These are phyloP conservation scores for Chenopodium formosanum DNA, from an alignment of 148 eudicot species.

Conservation along the genomic window DNA sequence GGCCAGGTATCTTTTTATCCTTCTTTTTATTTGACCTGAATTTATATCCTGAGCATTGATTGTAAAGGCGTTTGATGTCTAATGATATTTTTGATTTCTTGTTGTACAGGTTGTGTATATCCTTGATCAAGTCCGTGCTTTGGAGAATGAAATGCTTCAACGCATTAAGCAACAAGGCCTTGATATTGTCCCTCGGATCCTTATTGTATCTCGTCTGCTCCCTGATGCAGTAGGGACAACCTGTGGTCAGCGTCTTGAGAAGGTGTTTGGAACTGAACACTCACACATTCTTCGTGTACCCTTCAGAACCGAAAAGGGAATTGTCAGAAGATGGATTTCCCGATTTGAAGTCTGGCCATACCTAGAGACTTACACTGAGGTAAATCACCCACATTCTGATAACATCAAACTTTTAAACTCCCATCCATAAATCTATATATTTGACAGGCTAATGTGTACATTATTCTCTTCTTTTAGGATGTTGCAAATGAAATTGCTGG, in stretches of 20 bases:
- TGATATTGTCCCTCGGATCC: constrained; percentile 82
- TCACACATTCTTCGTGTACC: constrained; percentile 93
- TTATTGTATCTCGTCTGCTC: constrained; percentile 86
- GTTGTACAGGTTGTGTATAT: constrained; percentile 76
- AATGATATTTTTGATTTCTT: neutral
- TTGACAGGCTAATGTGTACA: constrained; percentile 6
- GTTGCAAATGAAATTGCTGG: constrained; percentile 74
- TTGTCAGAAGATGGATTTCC: constrained; percentile 92
- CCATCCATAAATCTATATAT: neutral
- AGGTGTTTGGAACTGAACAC: constrained; percentile 85
- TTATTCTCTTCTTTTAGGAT: constrained; percentile 43
- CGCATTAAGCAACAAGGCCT: constrained; percentile 97
- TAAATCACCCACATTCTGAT: constrained; percentile 13
- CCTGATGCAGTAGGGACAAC: constrained; percentile 99
- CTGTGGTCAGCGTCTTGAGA: constrained; percentile 89
- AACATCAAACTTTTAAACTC: neutral
- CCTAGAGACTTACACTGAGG: constrained; percentile 96
- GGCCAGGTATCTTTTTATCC: constrained; percentile 58
- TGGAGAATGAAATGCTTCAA: constrained; percentile 89
- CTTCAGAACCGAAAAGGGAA: constrained; percentile 89
- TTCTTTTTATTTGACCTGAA: neutral
- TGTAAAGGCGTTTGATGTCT: neutral
- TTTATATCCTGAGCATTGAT: neutral
- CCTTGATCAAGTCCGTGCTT: constrained; percentile 99
- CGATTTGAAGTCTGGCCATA: constrained; percentile 99